A percentile compares a stretch with the other conserved stretches of the same genome.
Evolutionary conservation across 2,329 filamentous ascomycete genomes (phyloP).

Genomic region (Dactylellina parvicollis): DNA sequence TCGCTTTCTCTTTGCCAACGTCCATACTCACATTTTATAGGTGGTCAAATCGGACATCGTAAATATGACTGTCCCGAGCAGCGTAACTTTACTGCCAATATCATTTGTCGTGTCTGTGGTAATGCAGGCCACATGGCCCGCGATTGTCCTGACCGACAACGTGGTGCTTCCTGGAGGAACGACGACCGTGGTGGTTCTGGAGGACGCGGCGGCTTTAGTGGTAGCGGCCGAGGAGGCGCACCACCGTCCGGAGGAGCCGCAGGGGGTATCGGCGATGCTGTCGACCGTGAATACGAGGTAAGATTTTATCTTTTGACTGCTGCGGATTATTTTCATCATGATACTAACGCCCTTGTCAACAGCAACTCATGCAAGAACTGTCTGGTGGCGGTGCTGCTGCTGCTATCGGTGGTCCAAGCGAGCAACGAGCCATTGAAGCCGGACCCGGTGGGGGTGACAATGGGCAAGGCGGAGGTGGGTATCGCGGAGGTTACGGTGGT

Average conservation of each 20-base stretch:
- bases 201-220: slow-evolving; percentile 57
- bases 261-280: slow-evolving; percentile 76
- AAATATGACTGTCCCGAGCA: slow-evolving; percentile 99
- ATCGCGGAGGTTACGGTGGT: slow-evolving; percentile 54
- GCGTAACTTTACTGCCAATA: slow-evolving; percentile 98
- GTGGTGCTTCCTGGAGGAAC: slow-evolving; percentile 91
- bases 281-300: slow-evolving; percentile 95
- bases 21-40: slow-evolving; percentile 60
- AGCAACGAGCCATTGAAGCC: slow-evolving; percentile 78
- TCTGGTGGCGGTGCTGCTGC: slow-evolving; percentile 71
- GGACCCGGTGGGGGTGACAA: slow-evolving; percentile 73
- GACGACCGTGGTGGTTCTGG: slow-evolving; percentile 64
- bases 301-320: slow-evolving; percentile 60
- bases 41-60: slow-evolving; percentile 96
- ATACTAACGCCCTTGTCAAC: slow-evolving; percentile 63
- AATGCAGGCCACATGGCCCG: slow-evolving; percentile 98
- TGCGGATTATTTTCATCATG: background rate
- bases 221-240: slow-evolving; percentile 64
- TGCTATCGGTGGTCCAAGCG: slow-evolving; percentile 70
- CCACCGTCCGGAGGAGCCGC: slow-evolving; percentile 87
- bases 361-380: slow-evolving; percentile 98
- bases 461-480: slow-evolving; percentile 57
- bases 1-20: slow-evolving; percentile 34
- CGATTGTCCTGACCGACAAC: slow-evolving; percentile 93
- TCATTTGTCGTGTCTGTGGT: slow-evolving; percentile 97